A percentile compares a stretch with the other conserved stretches of the same genome.
Conservation (phyloP, 2,329 filamentous ascomycete genomes). For the Colletotrichum siamense region DNA sequence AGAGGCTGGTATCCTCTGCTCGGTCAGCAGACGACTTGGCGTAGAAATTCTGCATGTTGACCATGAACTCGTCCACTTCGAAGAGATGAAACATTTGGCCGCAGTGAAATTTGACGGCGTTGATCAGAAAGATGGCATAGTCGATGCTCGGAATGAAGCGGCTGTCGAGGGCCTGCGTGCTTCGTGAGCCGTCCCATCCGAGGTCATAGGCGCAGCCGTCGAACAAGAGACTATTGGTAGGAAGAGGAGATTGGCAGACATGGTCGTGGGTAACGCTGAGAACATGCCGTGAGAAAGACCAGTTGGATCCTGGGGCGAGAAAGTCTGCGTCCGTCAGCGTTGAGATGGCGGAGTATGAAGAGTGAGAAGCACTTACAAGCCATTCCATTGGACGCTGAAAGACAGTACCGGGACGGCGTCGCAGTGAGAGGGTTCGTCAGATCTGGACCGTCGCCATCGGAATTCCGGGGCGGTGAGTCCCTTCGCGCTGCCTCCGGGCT, state of each 20-base stretch:
- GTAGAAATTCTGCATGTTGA: slow-evolving; percentile 32
- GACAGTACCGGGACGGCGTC: neutral
- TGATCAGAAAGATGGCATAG: slow-evolving; percentile 57
- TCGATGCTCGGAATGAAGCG: slow-evolving; percentile 42
- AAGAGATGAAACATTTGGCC: slow-evolving; percentile 60
- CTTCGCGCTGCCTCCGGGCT: neutral
- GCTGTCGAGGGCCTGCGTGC: neutral
- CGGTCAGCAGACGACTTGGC: slow-evolving; percentile 21
- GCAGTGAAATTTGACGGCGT: slow-evolving; percentile 61
- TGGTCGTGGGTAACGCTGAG: slow-evolving; percentile 54
- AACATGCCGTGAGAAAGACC: slow-evolving; percentile 58
- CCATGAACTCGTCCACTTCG: slow-evolving; percentile 57
- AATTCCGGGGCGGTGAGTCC: neutral
- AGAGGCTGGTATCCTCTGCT: slow-evolving; percentile 34
- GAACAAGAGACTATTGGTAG: slow-evolving; percentile 50
- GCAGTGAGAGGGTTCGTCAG: slow-evolving; percentile 9
- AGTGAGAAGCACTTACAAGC: neutral
- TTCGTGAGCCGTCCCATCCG: slow-evolving; percentile 16
- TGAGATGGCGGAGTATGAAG: too few species aligned
- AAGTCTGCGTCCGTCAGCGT: too few species aligned
- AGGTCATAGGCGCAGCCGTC: slow-evolving; percentile 56
- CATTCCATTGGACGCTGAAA: slow-evolving; percentile 5
- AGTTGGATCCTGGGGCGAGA: slow-evolving; percentile 60
- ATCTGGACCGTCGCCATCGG: neutral
- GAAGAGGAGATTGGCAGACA: slow-evolving; percentile 46